Evolutionary conservation across 177 flowering plant species (phyloP).

Genomic region (Vitis hybrid): DNA sequence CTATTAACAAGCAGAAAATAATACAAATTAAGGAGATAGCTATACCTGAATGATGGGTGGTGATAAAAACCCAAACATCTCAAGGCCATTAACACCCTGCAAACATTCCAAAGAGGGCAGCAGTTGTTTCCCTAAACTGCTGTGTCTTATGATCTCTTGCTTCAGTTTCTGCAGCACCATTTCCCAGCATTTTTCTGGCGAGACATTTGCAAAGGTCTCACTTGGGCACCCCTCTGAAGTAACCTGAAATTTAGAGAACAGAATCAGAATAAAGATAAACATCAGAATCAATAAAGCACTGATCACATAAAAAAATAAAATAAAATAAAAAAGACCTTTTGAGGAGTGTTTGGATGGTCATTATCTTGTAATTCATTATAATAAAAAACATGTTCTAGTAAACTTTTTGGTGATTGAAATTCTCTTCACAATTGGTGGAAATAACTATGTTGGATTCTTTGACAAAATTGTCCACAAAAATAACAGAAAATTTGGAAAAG

Average conservation of each 20-base stretch:
- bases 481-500: too few relatives aligned
- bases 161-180: conserved; percentile 53
- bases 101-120: conserved; percentile 30
- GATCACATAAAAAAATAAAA: not conserved
- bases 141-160: conserved; percentile 40
- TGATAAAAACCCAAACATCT: conserved; percentile 77
- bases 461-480: too few relatives aligned
- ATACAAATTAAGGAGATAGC: not conserved
- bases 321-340: too few relatives aligned
- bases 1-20: too few relatives aligned
- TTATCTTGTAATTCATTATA: not conserved
- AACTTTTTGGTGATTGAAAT: too few relatives aligned
- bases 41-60: conserved; percentile 59
- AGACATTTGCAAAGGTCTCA: conserved; percentile 39
- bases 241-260: conserved; percentile 43
- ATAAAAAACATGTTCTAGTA: not conserved
- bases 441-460: too few relatives aligned
- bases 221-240: conserved; percentile 55
- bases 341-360: too few relatives aligned
- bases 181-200: conserved; percentile 76
- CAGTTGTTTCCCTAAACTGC: conserved; percentile 21
- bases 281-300: not conserved
- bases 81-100: conserved; percentile 53
- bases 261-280: not conserved
- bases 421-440: too few relatives aligned